Percentiles rank a stretch among this genome's conserved stretches.
Conservation (phyloP, 257 asterid species). For the Penstemon newberryi region DNA sequence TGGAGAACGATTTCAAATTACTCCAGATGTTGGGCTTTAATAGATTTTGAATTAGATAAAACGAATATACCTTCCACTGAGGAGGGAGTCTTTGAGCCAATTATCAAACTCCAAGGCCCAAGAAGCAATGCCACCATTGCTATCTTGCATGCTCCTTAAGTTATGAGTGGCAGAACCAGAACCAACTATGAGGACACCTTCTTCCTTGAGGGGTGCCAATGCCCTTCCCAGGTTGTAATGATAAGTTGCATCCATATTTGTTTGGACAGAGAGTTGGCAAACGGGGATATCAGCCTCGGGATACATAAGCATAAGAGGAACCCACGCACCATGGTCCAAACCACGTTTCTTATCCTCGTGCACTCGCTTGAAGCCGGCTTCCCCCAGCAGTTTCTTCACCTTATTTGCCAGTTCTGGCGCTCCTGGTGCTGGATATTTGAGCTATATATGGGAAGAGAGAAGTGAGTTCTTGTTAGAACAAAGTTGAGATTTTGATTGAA, state of each 20-base stretch:
- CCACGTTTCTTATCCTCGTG: constrained; percentile 64
- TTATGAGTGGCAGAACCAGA: constrained; percentile 84
- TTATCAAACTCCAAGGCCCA: constrained; percentile 70
- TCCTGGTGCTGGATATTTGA: constrained; percentile 78
- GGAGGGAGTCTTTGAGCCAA: constrained; percentile 70
- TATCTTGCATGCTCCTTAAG: constrained; percentile 41
- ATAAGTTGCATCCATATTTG: constrained; percentile 58
- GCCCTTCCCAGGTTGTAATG: constrained; percentile 75
- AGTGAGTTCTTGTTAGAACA: neutral
- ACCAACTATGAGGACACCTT: constrained; percentile 74
- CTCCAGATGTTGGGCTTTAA: neutral
- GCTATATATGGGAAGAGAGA: constrained; percentile 31
- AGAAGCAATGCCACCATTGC: constrained; percentile 40
- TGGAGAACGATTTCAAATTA: neutral
- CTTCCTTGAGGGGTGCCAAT: constrained; percentile 63
- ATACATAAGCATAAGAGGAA: constrained; percentile 86
- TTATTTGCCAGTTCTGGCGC: constrained; percentile 67
- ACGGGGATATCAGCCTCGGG: constrained; percentile 82
- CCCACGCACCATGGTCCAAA: constrained; percentile 90
- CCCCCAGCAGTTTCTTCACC: constrained; percentile 58
- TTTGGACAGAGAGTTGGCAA: constrained; percentile 79
- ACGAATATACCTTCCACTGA: constrained; percentile 53
- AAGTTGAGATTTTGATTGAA: neutral
- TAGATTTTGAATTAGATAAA: neutral
- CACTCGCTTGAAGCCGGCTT: constrained; percentile 54